Conservation (phyloP, 306 rosid genomes). For the Gastrolobium bilobum region DNA sequence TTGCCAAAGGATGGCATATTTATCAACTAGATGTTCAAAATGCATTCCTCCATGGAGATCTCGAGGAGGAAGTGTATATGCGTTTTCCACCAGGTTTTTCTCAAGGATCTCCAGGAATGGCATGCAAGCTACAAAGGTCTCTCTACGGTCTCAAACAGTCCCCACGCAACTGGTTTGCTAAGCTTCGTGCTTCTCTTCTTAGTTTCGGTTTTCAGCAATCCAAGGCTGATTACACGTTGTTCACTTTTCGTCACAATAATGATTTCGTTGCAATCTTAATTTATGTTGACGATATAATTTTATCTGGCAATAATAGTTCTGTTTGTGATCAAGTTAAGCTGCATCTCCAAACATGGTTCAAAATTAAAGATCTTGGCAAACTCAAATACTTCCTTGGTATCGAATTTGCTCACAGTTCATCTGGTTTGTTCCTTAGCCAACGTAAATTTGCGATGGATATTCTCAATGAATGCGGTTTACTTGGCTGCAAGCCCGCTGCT, state of each 20-base stretch:
- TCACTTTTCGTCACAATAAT: background rate
- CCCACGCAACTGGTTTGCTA: background rate
- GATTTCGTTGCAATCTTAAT: background rate
- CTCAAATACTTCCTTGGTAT: no score
- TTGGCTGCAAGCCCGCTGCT: no score
- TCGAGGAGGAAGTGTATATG: background rate
- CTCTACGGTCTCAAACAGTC: background rate
- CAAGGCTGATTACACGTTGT: background rate
- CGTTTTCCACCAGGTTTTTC: background rate
- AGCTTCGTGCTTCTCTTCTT: background rate
- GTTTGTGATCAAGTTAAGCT: no score
- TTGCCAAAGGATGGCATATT: background rate
- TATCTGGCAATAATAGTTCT: background rate
- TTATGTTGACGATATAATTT: background rate
- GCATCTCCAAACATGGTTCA: no score
- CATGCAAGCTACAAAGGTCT: background rate
- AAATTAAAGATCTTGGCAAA: no score
- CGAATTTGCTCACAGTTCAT: no score
- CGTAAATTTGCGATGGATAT: no score
- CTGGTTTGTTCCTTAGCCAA: no score
- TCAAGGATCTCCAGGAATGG: background rate
- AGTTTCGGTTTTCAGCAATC: background rate
- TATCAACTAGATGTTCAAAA: constrained; percentile 9
- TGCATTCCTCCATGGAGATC: background rate
- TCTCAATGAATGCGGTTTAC: no score